Percentiles rank a stretch among this genome's conserved stretches.
phyloP scores from a whole-genome alignment of 1,139 yeast genomes.

The Groenewaldozyma sp. region DNA sequence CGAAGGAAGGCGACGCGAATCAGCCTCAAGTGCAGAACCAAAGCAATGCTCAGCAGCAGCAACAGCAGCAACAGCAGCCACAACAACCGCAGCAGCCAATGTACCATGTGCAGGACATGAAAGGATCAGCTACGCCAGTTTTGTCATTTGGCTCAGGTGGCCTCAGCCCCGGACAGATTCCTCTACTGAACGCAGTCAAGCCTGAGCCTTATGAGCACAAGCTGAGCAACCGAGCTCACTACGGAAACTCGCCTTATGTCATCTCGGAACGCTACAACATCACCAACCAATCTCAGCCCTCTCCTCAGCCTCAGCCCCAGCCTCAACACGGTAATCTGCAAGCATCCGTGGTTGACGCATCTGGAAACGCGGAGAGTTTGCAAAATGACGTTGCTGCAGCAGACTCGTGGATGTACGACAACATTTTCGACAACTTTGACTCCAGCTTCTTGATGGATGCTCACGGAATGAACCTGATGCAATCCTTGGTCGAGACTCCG shows the following conservation, averaged over 20 bases:
- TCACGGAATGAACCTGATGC: neutral
- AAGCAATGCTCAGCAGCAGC: constrained; percentile 4
- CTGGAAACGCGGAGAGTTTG: no score
- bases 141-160: no score
- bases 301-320: neutral
- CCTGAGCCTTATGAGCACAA: neutral
- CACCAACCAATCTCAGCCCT: neutral
- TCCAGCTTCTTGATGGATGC: neutral
- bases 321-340: neutral
- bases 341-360: no score
- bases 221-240: no score
- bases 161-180: no score
- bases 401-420: constrained; percentile 1
- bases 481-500: neutral
- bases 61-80: neutral
- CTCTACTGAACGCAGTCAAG: neutral
- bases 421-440: constrained; percentile 1
- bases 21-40: no score
- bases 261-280: neutral
- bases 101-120: neutral
- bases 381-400: neutral
- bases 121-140: no score
- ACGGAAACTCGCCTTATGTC: neutral
- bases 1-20: no score
- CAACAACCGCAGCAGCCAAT: neutral